Evolutionary conservation across 371 early-diverging fungal genomes (phyloP), one percentile per base, ranked within the genome.

Genomic region (Mucor circinelloides): DNA sequence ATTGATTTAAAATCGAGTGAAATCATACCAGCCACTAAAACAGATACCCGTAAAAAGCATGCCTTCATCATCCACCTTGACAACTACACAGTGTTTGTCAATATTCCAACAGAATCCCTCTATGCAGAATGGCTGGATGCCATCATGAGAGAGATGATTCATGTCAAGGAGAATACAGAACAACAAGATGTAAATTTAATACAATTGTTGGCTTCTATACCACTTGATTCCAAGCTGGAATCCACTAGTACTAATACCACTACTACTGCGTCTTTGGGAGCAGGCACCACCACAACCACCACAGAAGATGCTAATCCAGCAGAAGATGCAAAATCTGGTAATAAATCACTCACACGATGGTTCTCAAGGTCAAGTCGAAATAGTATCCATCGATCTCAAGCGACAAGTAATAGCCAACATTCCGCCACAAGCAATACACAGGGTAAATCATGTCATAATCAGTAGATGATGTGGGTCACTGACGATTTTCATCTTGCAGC

Each of bases 91-190:
- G 60, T 82, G 19, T 72, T 76, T 44, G 68, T 82, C 21, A 76
- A 78, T 42, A 52, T 76, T 10, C 58, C 71, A 3, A 74, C 63
- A 19, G 82, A 82, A 23, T 72, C 73, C 8, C 67, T 76, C 27
- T 69, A 76, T 52, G 69, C 80, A 10, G 64, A 68, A 15, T 82
- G 82, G 82, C 52, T 78, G 15, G 82, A 80, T 67, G 74, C 80
- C 19, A 76, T 82, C 17, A 82, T 82, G 82, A 71, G 82, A 3
- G 82, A 82, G 23, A 40, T 78, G 19, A 70, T 82, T 42, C 68
- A 72, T 0, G 58, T 78, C 2, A 79, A 76, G 61, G 69, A 64
- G 28, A 5, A 64, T 27, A 30, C 6, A 3, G 42, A 64, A 10
- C n/a, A 32, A 5, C 38, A 54, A 19, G 60, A 69, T 25, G n/a